Conservation (phyloP, 768 basidiomycete genomes). For the Tubosaeta sp. region DNA sequence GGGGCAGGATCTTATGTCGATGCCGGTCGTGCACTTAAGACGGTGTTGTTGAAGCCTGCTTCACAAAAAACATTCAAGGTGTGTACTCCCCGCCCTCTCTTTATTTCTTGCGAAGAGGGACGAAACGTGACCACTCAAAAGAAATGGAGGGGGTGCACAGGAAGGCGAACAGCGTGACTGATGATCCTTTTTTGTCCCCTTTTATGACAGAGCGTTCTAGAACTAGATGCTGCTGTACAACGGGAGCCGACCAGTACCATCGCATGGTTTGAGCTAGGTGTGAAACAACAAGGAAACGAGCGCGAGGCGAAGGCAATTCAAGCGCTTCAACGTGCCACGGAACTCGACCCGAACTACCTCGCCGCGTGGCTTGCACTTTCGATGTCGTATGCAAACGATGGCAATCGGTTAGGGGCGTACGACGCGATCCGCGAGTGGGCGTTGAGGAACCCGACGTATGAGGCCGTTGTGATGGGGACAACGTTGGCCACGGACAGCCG, state of each 20-base stretch:
- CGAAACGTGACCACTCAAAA: conserved; percentile 1
- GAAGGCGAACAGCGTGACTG: conserved; percentile 10
- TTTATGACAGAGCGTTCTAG: conserved; percentile 66
- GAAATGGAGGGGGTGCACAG: conserved; percentile 1
- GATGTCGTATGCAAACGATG: conserved; percentile 89
- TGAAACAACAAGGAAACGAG: conserved; percentile 98
- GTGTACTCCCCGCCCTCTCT: conserved; percentile 15
- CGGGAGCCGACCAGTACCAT: conserved; percentile 61
- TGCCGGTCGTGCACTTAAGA: no score
- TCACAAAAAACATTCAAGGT: conserved; percentile 38
- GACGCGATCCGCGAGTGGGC: conserved; percentile 86
- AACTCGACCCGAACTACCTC: conserved; percentile 72
- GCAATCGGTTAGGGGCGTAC: conserved; percentile 67
- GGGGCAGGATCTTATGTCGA: no score
- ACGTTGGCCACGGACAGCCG: conserved; percentile 26
- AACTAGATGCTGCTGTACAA: conserved; percentile 88
- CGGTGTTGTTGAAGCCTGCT: neutral
- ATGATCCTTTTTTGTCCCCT: conserved; percentile 13
- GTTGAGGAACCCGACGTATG: conserved; percentile 50
- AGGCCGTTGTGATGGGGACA: conserved; percentile 38
- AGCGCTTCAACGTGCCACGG: conserved; percentile 75
- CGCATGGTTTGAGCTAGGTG: conserved; percentile 90
- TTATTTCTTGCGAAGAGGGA: conserved; percentile 11
- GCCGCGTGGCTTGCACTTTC: conserved; percentile 89
- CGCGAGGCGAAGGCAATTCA: conserved; percentile 86